phyloP scores from a whole-genome alignment of 2,329 filamentous ascomycete species.

The Phyllosticta citrichinensis region DNA sequence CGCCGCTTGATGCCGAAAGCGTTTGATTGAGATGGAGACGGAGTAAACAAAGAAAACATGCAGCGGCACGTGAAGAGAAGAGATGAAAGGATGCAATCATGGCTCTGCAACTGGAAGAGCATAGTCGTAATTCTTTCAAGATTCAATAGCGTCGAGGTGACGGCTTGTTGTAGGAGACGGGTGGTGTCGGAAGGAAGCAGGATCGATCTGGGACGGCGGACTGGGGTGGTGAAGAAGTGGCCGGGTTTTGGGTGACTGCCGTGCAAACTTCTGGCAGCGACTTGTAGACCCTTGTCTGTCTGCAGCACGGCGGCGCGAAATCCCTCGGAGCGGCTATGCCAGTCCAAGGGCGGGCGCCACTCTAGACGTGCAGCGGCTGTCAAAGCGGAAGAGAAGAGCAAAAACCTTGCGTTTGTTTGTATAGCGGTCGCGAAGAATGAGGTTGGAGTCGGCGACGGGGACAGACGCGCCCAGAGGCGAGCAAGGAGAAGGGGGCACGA shows the following conservation, averaged over 20 bases:
- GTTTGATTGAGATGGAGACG: background rate
- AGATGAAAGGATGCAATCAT: background rate
- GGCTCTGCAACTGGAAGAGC: background rate
- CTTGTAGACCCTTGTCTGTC: background rate
- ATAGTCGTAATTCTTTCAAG: background rate
- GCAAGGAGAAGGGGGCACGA: conserved; percentile 8
- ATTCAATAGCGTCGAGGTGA: background rate
- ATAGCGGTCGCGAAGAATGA: background rate
- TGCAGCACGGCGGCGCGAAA: background rate
- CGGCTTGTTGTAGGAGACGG: background rate
- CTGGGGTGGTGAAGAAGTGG: background rate
- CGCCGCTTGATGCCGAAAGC: background rate
- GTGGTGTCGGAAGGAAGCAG: background rate
- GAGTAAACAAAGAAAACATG: background rate
- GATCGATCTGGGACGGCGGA: background rate
- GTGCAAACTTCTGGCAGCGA: background rate
- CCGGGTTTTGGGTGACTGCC: background rate
- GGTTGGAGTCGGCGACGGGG: background rate
- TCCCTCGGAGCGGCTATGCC: background rate
- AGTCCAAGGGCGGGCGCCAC: background rate
- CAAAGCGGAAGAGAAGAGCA: background rate
- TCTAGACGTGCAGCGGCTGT: background rate
- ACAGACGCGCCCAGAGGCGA: background rate
- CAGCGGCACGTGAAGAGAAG: background rate
- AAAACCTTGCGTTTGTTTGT: background rate